These are phyloP conservation scores for Dictyophora rubrovolvata DNA, from an alignment of 768 basidiomycete species.

Conservation along the genomic window DNA sequence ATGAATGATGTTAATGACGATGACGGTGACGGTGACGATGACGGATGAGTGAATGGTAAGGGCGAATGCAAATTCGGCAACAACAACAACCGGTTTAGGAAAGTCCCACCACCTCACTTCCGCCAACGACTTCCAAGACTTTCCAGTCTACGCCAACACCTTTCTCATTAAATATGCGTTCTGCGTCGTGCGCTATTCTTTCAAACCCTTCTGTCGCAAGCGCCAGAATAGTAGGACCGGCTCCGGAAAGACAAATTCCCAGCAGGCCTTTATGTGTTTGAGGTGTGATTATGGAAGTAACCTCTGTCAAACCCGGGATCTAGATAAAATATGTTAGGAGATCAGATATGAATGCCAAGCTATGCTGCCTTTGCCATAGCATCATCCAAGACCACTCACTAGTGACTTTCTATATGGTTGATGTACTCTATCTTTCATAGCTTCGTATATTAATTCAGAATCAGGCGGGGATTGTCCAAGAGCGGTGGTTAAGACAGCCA, in stretches of 20 bases:
- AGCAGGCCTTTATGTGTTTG: slow-evolving; percentile 85
- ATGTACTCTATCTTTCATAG: slow-evolving; percentile 97
- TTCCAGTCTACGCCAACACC: slow-evolving; percentile 87
- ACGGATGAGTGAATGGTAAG: too few species aligned
- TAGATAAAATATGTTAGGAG: slow-evolving; percentile 21
- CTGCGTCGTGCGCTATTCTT: slow-evolving; percentile 73
- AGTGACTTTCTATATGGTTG: slow-evolving; percentile 89
- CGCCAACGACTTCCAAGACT: slow-evolving; percentile 57
- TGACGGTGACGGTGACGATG: too few species aligned
- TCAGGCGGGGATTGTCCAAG: slow-evolving; percentile 86
- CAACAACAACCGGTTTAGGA: not conserved
- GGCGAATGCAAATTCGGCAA: too few species aligned
- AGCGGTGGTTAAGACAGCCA: slow-evolving; percentile 93
- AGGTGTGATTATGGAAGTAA: slow-evolving; percentile 83
- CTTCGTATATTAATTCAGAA: slow-evolving; percentile 94
- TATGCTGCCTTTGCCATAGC: not conserved
- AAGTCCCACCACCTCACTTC: slow-evolving; percentile 21
- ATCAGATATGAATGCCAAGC: not conserved
- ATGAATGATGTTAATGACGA: too few species aligned
- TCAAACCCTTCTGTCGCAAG: slow-evolving; percentile 82
- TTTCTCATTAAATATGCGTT: slow-evolving; percentile 57
- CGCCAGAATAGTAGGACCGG: slow-evolving; percentile 94
- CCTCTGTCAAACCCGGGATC: slow-evolving; percentile 94
- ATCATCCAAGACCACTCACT: slow-evolving; percentile 34
- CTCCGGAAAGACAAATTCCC: slow-evolving; percentile 95